Percentiles rank a stretch among this genome's conserved stretches.
These are phyloP conservation scores for Tardiomyces depauwii DNA, from an alignment of 1,139 yeast species.

Conservation along the genomic window DNA sequence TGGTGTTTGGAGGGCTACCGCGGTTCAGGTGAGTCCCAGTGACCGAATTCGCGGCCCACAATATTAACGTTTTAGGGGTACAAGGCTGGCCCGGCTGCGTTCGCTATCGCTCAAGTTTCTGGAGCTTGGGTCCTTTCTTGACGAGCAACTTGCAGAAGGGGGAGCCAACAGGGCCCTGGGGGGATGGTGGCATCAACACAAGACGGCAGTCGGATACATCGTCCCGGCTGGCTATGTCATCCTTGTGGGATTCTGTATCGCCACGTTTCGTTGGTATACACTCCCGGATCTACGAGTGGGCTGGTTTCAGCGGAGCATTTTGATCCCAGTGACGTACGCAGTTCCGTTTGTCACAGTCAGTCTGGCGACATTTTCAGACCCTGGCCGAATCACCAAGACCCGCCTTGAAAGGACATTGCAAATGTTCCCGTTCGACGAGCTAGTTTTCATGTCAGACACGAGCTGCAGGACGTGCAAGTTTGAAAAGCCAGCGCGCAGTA, in stretches of 20 bases:
- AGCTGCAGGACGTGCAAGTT: slow-evolving; percentile 49
- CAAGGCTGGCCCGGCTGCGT: no score
- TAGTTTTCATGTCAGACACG: slow-evolving; percentile 43
- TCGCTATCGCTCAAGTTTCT: no score
- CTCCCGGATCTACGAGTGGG: slow-evolving; percentile 22
- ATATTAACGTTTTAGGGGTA: no score
- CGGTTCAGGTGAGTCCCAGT: no score
- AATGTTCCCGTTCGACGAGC: slow-evolving; percentile 38
- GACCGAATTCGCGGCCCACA: no score
- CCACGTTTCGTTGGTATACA: slow-evolving; percentile 35
- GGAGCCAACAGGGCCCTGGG: no score
- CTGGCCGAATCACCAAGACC: slow-evolving; percentile 35
- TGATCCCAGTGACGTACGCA: slow-evolving; percentile 20
- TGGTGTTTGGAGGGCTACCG: no score
- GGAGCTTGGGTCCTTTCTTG: no score
- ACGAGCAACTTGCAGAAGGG: no score
- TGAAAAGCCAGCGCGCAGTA: slow-evolving; percentile 78
- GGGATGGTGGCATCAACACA: slow-evolving; percentile 14
- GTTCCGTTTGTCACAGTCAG: slow-evolving; percentile 33
- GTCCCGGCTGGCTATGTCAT: slow-evolving; percentile 41
- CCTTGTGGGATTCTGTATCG: slow-evolving; percentile 37
- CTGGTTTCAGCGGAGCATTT: slow-evolving; percentile 4
- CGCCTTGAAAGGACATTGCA: slow-evolving; percentile 18
- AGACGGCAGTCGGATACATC: slow-evolving; percentile 9
- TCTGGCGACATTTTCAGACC: slow-evolving; percentile 41